Percentiles rank a stretch among this genome's conserved stretches.
phyloP scores from a whole-genome alignment of 1,284 basidiomycete species.

The Ustilago trichophora region DNA sequence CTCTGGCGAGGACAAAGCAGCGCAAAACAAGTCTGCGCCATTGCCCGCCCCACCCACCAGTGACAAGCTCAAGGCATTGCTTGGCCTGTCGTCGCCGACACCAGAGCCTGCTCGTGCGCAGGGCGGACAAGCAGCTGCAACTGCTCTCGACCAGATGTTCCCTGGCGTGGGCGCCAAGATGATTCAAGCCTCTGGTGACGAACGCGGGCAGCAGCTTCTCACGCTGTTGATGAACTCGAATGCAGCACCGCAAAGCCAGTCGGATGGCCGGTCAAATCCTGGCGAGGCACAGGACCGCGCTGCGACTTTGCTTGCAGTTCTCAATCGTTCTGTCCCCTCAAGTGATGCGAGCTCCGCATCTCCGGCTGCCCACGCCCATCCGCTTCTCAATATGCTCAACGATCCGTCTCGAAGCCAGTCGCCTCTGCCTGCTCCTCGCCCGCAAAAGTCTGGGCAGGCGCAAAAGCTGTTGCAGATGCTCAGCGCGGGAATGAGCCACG shows the following conservation, averaged over 20 bases:
- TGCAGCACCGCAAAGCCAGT: slow-evolving; percentile 5
- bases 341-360: neutral
- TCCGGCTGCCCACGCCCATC: neutral
- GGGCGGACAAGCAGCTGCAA: slow-evolving; percentile 5
- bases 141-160: slow-evolving; percentile 26
- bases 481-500: slow-evolving; percentile 32
- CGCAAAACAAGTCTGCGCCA: slow-evolving; percentile 21
- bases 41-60: slow-evolving; percentile 47
- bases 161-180: slow-evolving; percentile 37
- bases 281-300: slow-evolving; percentile 28
- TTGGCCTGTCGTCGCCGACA: slow-evolving; percentile 37
- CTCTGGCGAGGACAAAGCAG: slow-evolving; percentile 15
- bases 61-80: slow-evolving; percentile 51
- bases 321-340: slow-evolving; percentile 14
- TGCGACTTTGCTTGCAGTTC: slow-evolving; percentile 26
- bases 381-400: slow-evolving; percentile 45
- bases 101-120: slow-evolving; percentile 19
- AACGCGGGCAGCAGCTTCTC: slow-evolving; percentile 46
- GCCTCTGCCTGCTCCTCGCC: slow-evolving; percentile 52
- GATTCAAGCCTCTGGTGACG: slow-evolving; percentile 49
- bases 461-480: slow-evolving; percentile 56
- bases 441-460: slow-evolving; percentile 51
- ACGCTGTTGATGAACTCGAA: slow-evolving; percentile 36
- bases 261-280: neutral
- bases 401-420: slow-evolving; percentile 45